Conservation (phyloP, 257 asterid species). For the Jacaranda mimosifolia region DNA sequence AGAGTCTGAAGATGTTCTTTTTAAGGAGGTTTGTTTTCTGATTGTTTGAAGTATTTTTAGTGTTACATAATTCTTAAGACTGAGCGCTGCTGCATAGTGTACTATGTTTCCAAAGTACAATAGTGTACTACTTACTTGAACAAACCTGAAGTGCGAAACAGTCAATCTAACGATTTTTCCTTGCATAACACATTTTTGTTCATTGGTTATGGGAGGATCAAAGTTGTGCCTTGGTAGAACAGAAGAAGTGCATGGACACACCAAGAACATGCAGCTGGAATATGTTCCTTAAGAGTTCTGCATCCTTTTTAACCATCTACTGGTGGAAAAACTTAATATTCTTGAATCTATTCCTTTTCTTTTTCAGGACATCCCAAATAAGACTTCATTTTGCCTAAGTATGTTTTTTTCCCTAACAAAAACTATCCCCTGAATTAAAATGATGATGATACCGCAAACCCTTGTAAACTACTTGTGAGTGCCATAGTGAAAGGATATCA, state of each 20-base stretch:
- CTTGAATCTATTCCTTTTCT: neutral
- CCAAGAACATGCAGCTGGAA: conserved; percentile 6
- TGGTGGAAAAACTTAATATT: neutral
- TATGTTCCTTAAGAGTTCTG: conserved; percentile 22
- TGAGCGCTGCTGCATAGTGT: neutral
- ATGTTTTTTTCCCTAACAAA: too few species aligned
- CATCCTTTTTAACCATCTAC: neutral
- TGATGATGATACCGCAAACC: too few species aligned
- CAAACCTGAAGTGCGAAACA: conserved; percentile 23
- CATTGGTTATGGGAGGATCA: neutral
- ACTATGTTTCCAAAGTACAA: conserved; percentile 16
- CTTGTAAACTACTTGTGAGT: too few species aligned
- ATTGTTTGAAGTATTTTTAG: conserved; percentile 18
- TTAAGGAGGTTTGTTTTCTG: conserved; percentile 75
- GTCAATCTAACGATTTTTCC: neutral
- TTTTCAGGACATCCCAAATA: neutral
- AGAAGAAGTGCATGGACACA: conserved; percentile 18
- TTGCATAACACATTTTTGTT: neutral
- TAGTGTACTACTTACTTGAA: neutral
- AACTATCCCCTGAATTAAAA: too few species aligned
- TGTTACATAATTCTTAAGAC: conserved; percentile 23
- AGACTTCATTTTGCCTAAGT: too few species aligned
- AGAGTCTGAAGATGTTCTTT: conserved; percentile 90
- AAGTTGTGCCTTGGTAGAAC: neutral
- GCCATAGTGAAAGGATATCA: too few species aligned